Conservation (phyloP, 148 eudicot genomes). For the Rhododendron ovatum region DNA sequence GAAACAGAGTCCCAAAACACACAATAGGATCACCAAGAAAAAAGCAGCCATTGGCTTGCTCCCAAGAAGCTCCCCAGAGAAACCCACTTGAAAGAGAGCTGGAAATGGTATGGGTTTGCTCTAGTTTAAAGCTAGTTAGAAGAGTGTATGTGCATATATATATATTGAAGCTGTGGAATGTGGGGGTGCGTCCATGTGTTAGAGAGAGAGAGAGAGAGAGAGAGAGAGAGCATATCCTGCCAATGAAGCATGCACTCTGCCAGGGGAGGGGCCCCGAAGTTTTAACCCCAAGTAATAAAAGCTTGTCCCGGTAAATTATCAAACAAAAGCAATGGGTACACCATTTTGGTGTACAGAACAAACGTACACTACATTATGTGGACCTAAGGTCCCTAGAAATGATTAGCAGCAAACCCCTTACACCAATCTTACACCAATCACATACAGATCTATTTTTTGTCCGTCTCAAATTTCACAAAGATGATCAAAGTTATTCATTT, state of each 20-base stretch:
- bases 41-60: constrained; percentile 51
- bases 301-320: not conserved
- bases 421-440: no score
- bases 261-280: constrained; percentile 7
- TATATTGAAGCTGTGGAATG: constrained; percentile 15
- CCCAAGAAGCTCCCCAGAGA: constrained; percentile 16
- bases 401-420: no score
- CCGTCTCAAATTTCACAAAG: no score
- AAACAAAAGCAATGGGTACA: not conserved
- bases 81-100: constrained; percentile 9
- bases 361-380: not conserved
- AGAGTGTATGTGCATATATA: constrained; percentile 13
- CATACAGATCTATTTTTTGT: no score
- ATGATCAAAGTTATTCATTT: no score
- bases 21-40: constrained; percentile 24
- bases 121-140: constrained; percentile 16
- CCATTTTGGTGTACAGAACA: not conserved
- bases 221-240: constrained; percentile 16
- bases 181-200: not conserved
- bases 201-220: constrained; percentile 9
- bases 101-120: constrained; percentile 28
- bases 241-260: constrained; percentile 21
- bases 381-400: no score
- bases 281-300: not conserved
- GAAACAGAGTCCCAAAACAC: constrained; percentile 30